phyloP scores from a whole-genome alignment of 257 asterid genomes.

The Rhazya stricta region DNA sequence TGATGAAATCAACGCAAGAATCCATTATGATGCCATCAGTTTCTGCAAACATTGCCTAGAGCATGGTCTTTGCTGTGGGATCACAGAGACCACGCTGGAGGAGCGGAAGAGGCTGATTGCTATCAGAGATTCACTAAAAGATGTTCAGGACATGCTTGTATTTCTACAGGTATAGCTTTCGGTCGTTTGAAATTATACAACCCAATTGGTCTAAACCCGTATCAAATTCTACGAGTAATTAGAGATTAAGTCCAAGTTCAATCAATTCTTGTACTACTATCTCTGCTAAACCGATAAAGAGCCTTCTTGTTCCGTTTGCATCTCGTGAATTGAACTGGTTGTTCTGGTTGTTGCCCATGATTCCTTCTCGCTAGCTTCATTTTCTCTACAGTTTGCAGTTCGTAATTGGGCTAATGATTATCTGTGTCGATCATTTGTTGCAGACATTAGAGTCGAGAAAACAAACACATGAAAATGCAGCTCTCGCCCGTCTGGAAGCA shows the following conservation, averaged over 20 bases:
- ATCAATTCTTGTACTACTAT: not conserved
- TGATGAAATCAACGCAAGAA: conserved; percentile 27
- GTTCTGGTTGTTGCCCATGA: not conserved
- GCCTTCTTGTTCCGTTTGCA: not conserved
- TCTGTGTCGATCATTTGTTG: not conserved
- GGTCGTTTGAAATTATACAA: not conserved
- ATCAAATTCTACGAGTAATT: not conserved
- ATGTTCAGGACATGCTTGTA: conserved; percentile 34
- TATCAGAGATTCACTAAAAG: conserved; percentile 42
- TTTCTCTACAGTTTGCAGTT: too few relatives aligned
- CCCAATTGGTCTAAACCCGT: not conserved
- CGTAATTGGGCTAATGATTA: too few relatives aligned
- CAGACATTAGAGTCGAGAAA: conserved; percentile 34
- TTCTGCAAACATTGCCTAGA: conserved; percentile 45
- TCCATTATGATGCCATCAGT: conserved; percentile 20
- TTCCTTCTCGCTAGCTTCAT: too few relatives aligned
- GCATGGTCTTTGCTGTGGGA: conserved; percentile 38
- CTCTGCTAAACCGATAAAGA: too few relatives aligned
- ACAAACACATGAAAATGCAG: conserved; percentile 25
- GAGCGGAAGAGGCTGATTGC: conserved; percentile 39
- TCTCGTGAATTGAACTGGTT: not conserved
- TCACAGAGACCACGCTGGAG: conserved; percentile 29
- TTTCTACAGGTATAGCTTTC: conserved; percentile 35
- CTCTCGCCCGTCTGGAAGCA: conserved; percentile 35
- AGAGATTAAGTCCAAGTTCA: not conserved